Evolutionary conservation across 2,329 filamentous ascomycete genomes (phyloP).

Genomic region (Penicillium sp.): DNA sequence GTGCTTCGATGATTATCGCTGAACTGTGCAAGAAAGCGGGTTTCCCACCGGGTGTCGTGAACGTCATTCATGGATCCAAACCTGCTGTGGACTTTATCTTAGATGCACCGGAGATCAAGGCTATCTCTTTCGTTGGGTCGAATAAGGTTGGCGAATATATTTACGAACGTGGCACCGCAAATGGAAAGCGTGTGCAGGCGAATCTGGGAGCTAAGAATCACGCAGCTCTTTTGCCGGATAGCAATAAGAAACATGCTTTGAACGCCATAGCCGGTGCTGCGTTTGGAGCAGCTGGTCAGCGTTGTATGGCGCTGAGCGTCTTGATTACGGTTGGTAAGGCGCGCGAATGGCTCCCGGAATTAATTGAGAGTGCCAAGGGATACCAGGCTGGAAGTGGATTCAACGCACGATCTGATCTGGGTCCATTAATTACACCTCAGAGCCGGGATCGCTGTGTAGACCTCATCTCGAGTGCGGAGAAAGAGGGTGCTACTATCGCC

Average conservation of each 20-base stretch:
- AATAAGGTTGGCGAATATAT: slow-evolving; percentile 67
- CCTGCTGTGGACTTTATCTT: slow-evolving; percentile 61
- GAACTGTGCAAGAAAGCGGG: slow-evolving; percentile 58
- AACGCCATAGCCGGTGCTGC: background rate
- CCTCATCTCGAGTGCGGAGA: slow-evolving; percentile 56
- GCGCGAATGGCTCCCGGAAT: slow-evolving; percentile 59
- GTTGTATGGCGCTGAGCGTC: slow-evolving; percentile 1
- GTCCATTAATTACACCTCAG: slow-evolving; percentile 59
- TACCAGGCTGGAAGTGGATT: slow-evolving; percentile 59
- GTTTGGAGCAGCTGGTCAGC: slow-evolving; percentile 1
- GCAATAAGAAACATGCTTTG: slow-evolving; percentile 3
- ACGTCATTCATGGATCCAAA: slow-evolving; percentile 42
- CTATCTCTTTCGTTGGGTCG: slow-evolving; percentile 63
- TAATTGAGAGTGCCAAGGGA: slow-evolving; percentile 56
- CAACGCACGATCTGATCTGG: slow-evolving; percentile 57
- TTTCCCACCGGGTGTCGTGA: slow-evolving; percentile 23
- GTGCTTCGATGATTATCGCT: slow-evolving; percentile 59
- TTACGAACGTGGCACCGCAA: slow-evolving; percentile 58
- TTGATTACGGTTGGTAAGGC: slow-evolving; percentile 51
- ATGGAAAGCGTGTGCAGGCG: slow-evolving; percentile 45
- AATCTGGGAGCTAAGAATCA: slow-evolving; percentile 3
- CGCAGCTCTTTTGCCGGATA: background rate
- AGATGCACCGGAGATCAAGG: slow-evolving; percentile 63
- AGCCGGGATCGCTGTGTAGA: slow-evolving; percentile 59
- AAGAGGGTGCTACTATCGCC: slow-evolving; percentile 59